Evolutionary conservation across 1,284 basidiomycete genomes (phyloP), one percentile per base, ranked within the genome.

Genomic region (Malassezia psittaci): DNA sequence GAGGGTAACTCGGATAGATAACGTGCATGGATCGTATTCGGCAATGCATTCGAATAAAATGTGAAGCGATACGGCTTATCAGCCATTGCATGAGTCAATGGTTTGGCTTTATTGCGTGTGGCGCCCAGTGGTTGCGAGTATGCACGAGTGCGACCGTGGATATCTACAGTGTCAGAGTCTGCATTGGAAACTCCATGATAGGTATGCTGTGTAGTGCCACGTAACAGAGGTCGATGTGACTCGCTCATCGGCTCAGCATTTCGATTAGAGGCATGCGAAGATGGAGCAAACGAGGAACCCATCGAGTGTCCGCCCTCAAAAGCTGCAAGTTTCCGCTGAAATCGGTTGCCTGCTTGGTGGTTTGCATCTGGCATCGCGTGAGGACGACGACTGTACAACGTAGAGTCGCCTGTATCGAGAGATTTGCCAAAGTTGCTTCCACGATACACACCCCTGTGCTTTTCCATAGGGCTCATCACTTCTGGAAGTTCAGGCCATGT

Each of bases 11-110:
- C 94, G 53, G 86, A 85, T 12, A 99, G 78, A 60, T 86, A 90
- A 10, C 90, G 81, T 0, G 94, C 88, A 76, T 98, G 94, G 47
- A 99, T 96, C 1, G 93, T 96, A 0, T 88, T 86, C 2, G 86
- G 84, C 45, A 96, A 79, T 1, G 87, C 82, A 70, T 96, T 98
- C 15, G 90, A 96, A 77, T 98, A 99, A 78, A 98, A 98, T 0
- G 93, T 96, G 78, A 98, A 98, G 34, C 94, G 83, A 73, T 96
- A 98, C 7, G 91, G 93, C 70, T 90, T 68, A 33, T 73, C 70
- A 16, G 59, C 60, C 43, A 47, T 29, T 2, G 53, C 48, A 24
- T 48, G 48, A 34, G 47, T 32, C 29, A 55, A 44, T 12, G 53
- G 48, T 13, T 35, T 19, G 8, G 19, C 21, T 13, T 13, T 24